Conservation (phyloP, 1,139 yeast genomes). For the Schwanniomyces etchellsii region DNA sequence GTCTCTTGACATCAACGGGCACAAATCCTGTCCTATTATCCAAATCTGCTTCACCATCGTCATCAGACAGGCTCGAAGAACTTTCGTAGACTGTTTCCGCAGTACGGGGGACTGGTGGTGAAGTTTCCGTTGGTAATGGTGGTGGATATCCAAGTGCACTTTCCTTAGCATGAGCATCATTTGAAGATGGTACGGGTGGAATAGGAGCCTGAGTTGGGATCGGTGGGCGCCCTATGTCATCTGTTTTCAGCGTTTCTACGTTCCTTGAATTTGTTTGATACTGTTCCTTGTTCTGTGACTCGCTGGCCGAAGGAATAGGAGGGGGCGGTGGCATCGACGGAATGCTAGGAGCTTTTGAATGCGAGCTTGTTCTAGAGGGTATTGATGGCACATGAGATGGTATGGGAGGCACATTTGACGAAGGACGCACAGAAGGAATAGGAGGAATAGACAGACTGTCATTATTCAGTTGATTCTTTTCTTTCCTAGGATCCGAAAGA, state of each 20-base stretch:
- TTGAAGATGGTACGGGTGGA: constrained; percentile 12
- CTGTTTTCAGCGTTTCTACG: neutral
- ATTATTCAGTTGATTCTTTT: neutral
- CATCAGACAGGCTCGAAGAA: neutral
- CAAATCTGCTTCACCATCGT: neutral
- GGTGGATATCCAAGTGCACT: constrained; percentile 1
- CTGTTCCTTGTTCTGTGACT: too few relatives aligned
- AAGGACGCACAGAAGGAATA: constrained; percentile 10
- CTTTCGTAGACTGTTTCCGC: constrained; percentile 1
- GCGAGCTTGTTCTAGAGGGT: too few relatives aligned
- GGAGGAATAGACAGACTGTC: constrained; percentile 8
- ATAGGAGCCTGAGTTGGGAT: constrained; percentile 7
- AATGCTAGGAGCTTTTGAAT: neutral
- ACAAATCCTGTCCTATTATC: neutral
- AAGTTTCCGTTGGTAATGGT: constrained; percentile 5
- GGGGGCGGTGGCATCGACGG: neutral
- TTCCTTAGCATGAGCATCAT: constrained; percentile 1
- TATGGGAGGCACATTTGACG: neutral
- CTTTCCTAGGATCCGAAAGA: constrained; percentile 23
- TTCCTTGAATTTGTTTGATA: neutral
- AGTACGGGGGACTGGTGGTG: constrained; percentile 10
- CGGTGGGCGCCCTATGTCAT: constrained; percentile 1
- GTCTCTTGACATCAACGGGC: neutral
- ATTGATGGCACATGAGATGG: too few relatives aligned
- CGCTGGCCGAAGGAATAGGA: neutral